Conservation (phyloP, 345 rosid species). For the Gossypium rotundifolium region DNA sequence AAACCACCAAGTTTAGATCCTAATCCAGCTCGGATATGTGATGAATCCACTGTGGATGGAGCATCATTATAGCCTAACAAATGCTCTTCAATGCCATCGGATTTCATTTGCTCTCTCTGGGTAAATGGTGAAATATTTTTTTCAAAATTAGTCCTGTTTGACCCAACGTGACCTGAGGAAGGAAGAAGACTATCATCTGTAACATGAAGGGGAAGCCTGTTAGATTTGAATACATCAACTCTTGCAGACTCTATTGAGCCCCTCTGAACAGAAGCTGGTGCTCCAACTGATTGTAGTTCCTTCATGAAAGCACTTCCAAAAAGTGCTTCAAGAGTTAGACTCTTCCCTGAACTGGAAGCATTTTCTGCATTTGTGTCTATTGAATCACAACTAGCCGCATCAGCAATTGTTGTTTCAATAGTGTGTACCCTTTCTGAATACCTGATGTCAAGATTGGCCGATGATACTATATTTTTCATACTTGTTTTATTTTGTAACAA, state of each 20-base stretch:
- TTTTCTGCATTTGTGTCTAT: slow-evolving; percentile 37
- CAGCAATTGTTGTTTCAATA: slow-evolving; percentile 22
- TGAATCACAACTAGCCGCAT: slow-evolving; percentile 18
- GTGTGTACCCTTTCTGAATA: slow-evolving; percentile 16
- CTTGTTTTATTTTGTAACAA: slow-evolving; percentile 59
- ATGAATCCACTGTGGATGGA: slow-evolving; percentile 35
- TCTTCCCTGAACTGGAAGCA: slow-evolving; percentile 33
- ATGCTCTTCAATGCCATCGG: slow-evolving; percentile 44
- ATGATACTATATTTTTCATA: slow-evolving; percentile 21
- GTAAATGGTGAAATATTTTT: slow-evolving; percentile 28
- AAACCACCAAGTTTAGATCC: slow-evolving; percentile 33
- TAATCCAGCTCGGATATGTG: slow-evolving; percentile 34
- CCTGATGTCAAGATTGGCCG: slow-evolving; percentile 27
- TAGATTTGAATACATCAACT: slow-evolving; percentile 37
- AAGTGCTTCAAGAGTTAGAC: slow-evolving; percentile 83
- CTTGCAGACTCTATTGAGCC: slow-evolving; percentile 32
- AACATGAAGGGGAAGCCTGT: slow-evolving; percentile 22
- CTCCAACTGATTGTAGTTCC: slow-evolving; percentile 78
- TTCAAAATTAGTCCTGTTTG: slow-evolving; percentile 30
- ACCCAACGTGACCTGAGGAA: slow-evolving; percentile 27
- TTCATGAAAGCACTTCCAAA: slow-evolving; percentile 96
- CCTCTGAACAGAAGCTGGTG: slow-evolving; percentile 41
- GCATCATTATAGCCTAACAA: slow-evolving; percentile 37
- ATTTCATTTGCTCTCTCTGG: slow-evolving; percentile 32
- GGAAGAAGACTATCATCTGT: slow-evolving; percentile 29